Evolutionary conservation across 371 early-diverging fungal genomes (phyloP).

Genomic region (Umbelopsis sp.): DNA sequence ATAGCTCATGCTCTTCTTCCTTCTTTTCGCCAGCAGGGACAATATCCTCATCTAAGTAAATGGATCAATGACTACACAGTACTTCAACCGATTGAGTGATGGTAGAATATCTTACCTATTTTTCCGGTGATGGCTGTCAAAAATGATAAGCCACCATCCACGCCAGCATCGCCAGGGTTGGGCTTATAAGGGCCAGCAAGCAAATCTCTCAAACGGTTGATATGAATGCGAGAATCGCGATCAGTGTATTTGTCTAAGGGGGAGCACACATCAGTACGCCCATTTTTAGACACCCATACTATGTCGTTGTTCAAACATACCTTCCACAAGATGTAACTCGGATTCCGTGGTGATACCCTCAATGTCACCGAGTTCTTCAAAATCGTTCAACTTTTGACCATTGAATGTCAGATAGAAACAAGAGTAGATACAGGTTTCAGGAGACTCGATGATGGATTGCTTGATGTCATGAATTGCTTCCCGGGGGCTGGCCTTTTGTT

Average conservation of each 20-base stretch:
- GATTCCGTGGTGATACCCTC: constrained; percentile 74
- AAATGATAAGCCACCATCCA: constrained; percentile 74
- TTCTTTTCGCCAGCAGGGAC: constrained; percentile 43
- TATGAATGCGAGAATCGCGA: constrained; percentile 88
- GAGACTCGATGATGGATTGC: constrained; percentile 85
- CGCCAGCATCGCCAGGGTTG: constrained; percentile 68
- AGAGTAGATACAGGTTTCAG: constrained; percentile 84
- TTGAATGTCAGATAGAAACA: constrained; percentile 86
- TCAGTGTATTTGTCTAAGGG: constrained; percentile 79
- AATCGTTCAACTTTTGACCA: constrained; percentile 73
- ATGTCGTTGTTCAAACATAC: constrained; percentile 34
- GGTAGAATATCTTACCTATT: constrained; percentile 47
- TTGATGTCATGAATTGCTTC: constrained; percentile 88
- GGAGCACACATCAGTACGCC: no score
- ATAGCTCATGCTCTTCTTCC: constrained; percentile 36
- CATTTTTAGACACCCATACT: no score
- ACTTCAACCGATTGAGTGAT: background rate
- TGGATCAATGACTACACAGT: background rate
- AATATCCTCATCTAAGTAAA: constrained; percentile 43
- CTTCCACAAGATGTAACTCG: constrained; percentile 73
- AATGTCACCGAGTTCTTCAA: constrained; percentile 74
- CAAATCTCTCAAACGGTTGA: constrained; percentile 85
- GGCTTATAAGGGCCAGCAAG: constrained; percentile 78
- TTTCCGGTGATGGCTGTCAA: constrained; percentile 69
- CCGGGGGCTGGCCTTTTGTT: constrained; percentile 63